Evolutionary conservation across 805 yeast genomes (phyloP).

Genomic region (Priceomyces fermenticarens): DNA sequence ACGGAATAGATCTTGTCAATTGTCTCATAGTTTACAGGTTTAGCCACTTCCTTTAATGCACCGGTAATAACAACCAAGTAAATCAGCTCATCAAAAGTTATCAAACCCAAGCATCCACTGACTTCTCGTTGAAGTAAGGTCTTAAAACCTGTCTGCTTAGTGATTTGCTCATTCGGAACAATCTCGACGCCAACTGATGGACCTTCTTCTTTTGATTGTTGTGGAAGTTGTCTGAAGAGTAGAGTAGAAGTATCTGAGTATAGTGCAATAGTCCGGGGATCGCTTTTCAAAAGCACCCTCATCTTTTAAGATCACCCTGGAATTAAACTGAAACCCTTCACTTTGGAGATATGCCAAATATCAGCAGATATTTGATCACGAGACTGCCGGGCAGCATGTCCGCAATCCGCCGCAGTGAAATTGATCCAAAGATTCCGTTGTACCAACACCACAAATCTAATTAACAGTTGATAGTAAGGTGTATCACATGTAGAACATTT

Average conservation of each 20-base stretch:
- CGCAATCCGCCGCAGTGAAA: too few relatives aligned
- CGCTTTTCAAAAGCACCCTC: slow-evolving; percentile 30
- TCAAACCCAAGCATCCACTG: slow-evolving; percentile 76
- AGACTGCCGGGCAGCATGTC: too few relatives aligned
- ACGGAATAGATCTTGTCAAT: slow-evolving; percentile 80
- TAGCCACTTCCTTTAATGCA: slow-evolving; percentile 66
- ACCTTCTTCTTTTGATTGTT: slow-evolving; percentile 10
- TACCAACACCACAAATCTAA: too few relatives aligned
- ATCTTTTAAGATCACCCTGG: slow-evolving; percentile 11
- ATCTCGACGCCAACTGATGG: slow-evolving; percentile 47
- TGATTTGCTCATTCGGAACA: slow-evolving; percentile 32
- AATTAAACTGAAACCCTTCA: too few relatives aligned
- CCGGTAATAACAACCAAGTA: slow-evolving; percentile 81
- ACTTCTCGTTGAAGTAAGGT: slow-evolving; percentile 39
- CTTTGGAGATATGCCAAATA: too few relatives aligned
- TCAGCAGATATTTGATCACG: too few relatives aligned
- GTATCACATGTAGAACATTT: too few relatives aligned
- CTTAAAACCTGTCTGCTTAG: slow-evolving; percentile 35
- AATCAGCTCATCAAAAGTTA: slow-evolving; percentile 62
- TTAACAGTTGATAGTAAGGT: too few relatives aligned
- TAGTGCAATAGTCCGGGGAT: slow-evolving; percentile 29
- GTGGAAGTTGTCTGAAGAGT: slow-evolving; percentile 19
- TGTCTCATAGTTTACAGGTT: slow-evolving; percentile 75
- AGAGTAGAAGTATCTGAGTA: slow-evolving; percentile 29
- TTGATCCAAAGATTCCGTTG: too few relatives aligned